These are phyloP conservation scores for Boletus pseudopeckii DNA, from an alignment of 768 basidiomycete genomes.

Conservation along the genomic window DNA sequence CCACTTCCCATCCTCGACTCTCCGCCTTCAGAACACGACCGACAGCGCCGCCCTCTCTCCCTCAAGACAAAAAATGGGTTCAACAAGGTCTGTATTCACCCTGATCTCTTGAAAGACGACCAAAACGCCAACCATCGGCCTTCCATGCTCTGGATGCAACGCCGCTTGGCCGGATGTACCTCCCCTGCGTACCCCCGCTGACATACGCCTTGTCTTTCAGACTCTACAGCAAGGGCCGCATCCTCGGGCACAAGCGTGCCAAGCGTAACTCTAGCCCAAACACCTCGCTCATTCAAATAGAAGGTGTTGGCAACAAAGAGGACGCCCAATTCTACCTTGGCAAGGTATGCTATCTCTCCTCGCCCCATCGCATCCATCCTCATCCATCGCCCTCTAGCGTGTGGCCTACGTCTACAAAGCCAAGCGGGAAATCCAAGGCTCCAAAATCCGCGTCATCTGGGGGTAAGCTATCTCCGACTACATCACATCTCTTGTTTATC, in stretches of 20 bases:
- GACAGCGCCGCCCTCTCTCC: constrained; percentile 18
- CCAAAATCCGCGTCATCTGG: constrained; percentile 98
- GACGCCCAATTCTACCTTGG: constrained; percentile 98
- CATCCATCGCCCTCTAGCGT: constrained; percentile 49
- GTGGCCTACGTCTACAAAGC: constrained; percentile 98
- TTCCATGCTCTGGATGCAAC: constrained; percentile 15
- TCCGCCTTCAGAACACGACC: constrained; percentile 23
- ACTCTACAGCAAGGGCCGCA: constrained; percentile 94
- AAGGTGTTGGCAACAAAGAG: constrained; percentile 90
- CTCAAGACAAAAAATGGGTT: constrained; percentile 61
- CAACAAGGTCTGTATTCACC: constrained; percentile 63
- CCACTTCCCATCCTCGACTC: neutral
- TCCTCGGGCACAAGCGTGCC: constrained; percentile 97
- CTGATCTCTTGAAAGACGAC: neutral
- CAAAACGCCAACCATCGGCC: neutral
- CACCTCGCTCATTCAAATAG: constrained; percentile 95
- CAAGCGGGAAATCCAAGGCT: constrained; percentile 90
- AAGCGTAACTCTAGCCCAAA: constrained; percentile 96
- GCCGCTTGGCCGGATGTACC: constrained; percentile 11
- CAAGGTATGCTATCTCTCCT: constrained; percentile 60
- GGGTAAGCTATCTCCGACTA: constrained; percentile 55
- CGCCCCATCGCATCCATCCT: neutral
- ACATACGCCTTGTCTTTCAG: constrained; percentile 38
- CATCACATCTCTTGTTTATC: neutral
- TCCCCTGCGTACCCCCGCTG: neutral